These are phyloP conservation scores for Aspergillus taichungensis DNA, from an alignment of 495 filamentous ascomycete species.

Conservation along the genomic window DNA sequence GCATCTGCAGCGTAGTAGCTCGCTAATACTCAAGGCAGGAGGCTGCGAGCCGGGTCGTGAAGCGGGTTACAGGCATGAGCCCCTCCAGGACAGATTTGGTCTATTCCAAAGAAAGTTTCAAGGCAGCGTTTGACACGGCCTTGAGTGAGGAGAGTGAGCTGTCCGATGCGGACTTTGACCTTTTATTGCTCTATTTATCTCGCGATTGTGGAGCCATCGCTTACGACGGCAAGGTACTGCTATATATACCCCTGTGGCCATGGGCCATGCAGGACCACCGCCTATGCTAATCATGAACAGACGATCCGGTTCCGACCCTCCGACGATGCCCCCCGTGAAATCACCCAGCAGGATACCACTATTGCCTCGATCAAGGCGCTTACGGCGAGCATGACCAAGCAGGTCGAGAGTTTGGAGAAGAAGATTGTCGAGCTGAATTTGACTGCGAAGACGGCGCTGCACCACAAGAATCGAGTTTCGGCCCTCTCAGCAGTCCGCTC, in stretches of 20 bases:
- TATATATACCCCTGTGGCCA: slow-evolving; percentile 2
- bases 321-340: slow-evolving; percentile 33
- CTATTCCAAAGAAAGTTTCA: slow-evolving; percentile 58
- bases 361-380: slow-evolving; percentile 70
- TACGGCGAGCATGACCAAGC: slow-evolving; percentile 50
- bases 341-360: slow-evolving; percentile 68
- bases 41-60: slow-evolving; percentile 34
- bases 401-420: slow-evolving; percentile 51
- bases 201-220: slow-evolving; percentile 56
- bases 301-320: slow-evolving; percentile 65
- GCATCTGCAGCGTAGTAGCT: background rate
- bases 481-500: slow-evolving; percentile 71
- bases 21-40: slow-evolving; percentile 21
- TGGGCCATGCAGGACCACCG: no score
- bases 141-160: slow-evolving; percentile 45
- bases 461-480: slow-evolving; percentile 57
- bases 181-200: slow-evolving; percentile 63
- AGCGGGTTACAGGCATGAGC: slow-evolving; percentile 32
- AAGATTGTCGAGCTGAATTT: slow-evolving; percentile 41
- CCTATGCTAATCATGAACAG: slow-evolving; percentile 19
- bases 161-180: slow-evolving; percentile 55
- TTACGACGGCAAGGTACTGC: slow-evolving; percentile 53
- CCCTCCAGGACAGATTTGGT: slow-evolving; percentile 50
- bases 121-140: slow-evolving; percentile 44
- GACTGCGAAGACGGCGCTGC: slow-evolving; percentile 59